Evolutionary conservation across 2,329 filamentous ascomycete genomes (phyloP), one percentile per base, ranked within the genome.

Genomic region (Pseudonectria buxi): DNA sequence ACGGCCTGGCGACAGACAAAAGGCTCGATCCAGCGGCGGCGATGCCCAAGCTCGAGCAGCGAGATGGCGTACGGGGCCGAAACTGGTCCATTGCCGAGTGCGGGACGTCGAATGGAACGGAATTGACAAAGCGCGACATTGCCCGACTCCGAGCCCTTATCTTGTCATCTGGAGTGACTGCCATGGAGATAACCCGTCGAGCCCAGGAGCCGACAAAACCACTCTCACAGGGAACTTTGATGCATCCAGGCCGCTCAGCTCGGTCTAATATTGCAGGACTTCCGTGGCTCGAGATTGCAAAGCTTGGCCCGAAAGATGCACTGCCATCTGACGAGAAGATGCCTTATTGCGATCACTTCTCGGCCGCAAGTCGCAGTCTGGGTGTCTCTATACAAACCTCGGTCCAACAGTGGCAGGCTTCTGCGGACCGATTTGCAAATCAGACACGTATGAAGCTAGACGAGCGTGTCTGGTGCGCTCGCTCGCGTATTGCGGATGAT

Each of bases 161-260:
- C 27, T 68, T 94, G 14, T 84, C 81, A 44, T 86, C 87, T 0
- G 89, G 88, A n/a, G 81, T 95, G 53, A 94, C 94, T 62, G 89
- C 90, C 1, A 80, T 80, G 51, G 86, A 92, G 53, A 85, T 95
- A 36, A 71, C 72, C 18, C 74, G 79, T 4, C 76, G 82, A 30
- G 79, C 83, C 4, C 63, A 80, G 29, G 67, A 69, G 25, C 55
- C 58, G 9, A 61, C 60, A 32, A 55, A 61, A 13, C 56, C 68
- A 0, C 59, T 63, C 18, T 35, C 38, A 35, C 39, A 46, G 2
- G 45, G 47, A 6, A 41, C 38, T 29, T 35, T 48, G 7, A 32
- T 41, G 14, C 30, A 30, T 12, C 34, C 41, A 4, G 44, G 55
- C 1, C 57, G 57, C 11, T 41, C 41, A 4, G 22, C 43, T 12